Percentiles rank a stretch among this genome's conserved stretches.
Conservation (phyloP, 352 stramenopile genomes). For the Phytophthora melonis region DNA sequence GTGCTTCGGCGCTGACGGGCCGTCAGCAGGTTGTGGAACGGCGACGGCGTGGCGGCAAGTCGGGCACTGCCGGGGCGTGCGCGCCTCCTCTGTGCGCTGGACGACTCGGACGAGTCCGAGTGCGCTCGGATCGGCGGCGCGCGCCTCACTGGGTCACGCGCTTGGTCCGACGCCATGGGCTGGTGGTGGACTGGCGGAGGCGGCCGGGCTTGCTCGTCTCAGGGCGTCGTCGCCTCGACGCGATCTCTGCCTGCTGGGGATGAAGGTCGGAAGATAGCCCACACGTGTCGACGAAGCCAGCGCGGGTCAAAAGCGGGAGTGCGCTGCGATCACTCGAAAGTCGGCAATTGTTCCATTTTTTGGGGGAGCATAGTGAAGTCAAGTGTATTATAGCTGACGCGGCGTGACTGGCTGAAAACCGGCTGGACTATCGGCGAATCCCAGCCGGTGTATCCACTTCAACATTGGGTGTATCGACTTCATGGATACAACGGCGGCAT, state of each 20-base stretch:
- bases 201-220: constrained; percentile 1
- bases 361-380: too few species aligned
- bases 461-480: background rate
- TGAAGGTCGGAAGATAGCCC: constrained; percentile 10
- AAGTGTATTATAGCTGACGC: too few species aligned
- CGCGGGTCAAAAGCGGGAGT: constrained; percentile 1
- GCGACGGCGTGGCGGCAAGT: constrained; percentile 19
- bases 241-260: too few species aligned
- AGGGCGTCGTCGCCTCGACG: constrained; percentile 1
- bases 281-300: background rate
- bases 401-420: background rate
- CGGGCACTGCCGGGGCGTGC: constrained; percentile 26
- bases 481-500: too few species aligned
- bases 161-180: constrained; percentile 9
- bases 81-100: constrained; percentile 8
- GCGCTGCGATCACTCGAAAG: background rate
- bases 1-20: constrained; percentile 36
- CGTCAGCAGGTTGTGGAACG: constrained; percentile 34
- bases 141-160: background rate
- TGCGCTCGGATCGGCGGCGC: constrained; percentile 15
- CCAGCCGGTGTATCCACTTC: background rate
- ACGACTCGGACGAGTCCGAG: constrained; percentile 24
- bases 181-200: background rate
- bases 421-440: background rate
- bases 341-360: background rate